Conservation (phyloP, 1,284 basidiomycete species). For the Cryptococcus sp. region DNA sequence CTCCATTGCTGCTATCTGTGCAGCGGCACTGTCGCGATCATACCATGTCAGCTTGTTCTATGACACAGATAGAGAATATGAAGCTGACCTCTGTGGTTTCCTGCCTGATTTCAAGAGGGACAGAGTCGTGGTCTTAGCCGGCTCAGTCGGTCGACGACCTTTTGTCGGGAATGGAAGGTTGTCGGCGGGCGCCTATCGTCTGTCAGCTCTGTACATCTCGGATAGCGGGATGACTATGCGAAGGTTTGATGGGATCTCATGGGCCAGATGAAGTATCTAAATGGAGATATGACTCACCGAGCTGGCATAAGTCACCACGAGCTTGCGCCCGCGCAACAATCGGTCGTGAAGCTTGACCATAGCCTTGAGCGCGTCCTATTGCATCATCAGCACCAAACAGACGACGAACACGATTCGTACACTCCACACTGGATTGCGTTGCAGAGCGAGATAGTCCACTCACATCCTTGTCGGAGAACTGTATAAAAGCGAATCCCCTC, state of each 20-base stretch:
- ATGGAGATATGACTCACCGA: slow-evolving; percentile 59
- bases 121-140: slow-evolving; percentile 76
- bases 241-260: slow-evolving; percentile 39
- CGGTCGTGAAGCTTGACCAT: slow-evolving; percentile 74
- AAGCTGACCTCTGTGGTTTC: slow-evolving; percentile 62
- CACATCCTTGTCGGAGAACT: slow-evolving; percentile 77
- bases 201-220: slow-evolving; percentile 23
- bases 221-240: neutral
- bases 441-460: slow-evolving; percentile 52
- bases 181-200: slow-evolving; percentile 53
- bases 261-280: slow-evolving; percentile 24
- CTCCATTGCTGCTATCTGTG: slow-evolving; percentile 93
- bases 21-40: slow-evolving; percentile 63
- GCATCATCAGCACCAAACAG: neutral
- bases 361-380: slow-evolving; percentile 81
- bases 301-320: slow-evolving; percentile 86
- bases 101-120: slow-evolving; percentile 77
- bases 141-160: slow-evolving; percentile 59
- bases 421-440: no score
- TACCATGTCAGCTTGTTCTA: neutral
- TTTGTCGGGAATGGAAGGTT: slow-evolving; percentile 32
- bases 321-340: slow-evolving; percentile 77
- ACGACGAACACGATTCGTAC: no score
- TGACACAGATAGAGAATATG: neutral
- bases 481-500: slow-evolving; percentile 91